These are phyloP conservation scores for Penicillium sp. DNA, from an alignment of 2,329 filamentous ascomycete genomes.

Conservation along the genomic window DNA sequence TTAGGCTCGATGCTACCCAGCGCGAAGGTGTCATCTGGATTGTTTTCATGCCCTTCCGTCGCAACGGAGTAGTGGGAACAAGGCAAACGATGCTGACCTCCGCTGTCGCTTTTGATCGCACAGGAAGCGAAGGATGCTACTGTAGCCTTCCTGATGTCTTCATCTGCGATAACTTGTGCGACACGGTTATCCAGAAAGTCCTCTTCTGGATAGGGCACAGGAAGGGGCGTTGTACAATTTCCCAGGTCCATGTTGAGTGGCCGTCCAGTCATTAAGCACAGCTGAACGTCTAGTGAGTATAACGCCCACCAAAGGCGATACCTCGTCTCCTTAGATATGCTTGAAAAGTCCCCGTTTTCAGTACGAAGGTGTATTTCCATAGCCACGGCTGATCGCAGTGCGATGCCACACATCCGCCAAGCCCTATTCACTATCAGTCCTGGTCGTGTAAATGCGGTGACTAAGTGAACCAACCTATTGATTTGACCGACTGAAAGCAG, in stretches of 20 bases:
- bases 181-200: constrained; percentile 33
- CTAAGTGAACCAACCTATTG: background rate
- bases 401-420: background rate
- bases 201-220: constrained; percentile 40
- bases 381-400: background rate
- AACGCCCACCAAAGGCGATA: constrained; percentile 49
- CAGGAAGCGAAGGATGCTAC: constrained; percentile 21
- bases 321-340: constrained; percentile 41
- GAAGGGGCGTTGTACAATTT: constrained; percentile 44
- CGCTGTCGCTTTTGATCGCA: constrained; percentile 20
- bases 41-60: no score
- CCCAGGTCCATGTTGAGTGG: constrained; percentile 36
- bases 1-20: no score
- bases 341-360: constrained; percentile 22
- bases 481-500: background rate
- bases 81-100: no score
- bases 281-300: constrained; percentile 40
- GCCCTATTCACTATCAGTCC: background rate
- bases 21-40: no score
- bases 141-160: constrained; percentile 31
- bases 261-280: constrained; percentile 45
- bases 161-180: constrained; percentile 32
- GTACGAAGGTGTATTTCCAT: background rate
- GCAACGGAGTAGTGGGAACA: no score
- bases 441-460: background rate